Conservation (phyloP, 176 grass and related monocot species). For the Hsuehochloa calcarea region DNA sequence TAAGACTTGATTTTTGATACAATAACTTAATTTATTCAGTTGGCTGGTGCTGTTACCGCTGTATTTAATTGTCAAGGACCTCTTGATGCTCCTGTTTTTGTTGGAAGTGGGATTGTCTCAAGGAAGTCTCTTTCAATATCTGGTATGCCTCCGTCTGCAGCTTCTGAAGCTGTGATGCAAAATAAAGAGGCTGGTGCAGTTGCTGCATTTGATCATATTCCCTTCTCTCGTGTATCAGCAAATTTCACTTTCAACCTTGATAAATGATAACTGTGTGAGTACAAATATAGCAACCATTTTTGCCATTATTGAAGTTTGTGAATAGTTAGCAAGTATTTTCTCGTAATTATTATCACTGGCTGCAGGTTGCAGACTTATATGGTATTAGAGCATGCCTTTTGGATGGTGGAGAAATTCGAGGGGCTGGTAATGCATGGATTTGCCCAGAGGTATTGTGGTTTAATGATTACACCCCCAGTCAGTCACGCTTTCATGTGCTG, state of each 20-base stretch:
- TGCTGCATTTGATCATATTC: constrained; percentile 97
- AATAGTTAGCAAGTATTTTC: neutral
- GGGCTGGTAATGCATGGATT: constrained; percentile 96
- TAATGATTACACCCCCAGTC: constrained; percentile 15
- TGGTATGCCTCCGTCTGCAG: constrained; percentile 79
- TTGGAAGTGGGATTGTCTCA: constrained; percentile 97
- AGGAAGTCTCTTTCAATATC: constrained; percentile 79
- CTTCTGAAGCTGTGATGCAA: constrained; percentile 90
- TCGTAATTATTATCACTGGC: constrained; percentile 12
- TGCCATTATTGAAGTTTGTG: constrained; percentile 26
- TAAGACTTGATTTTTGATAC: constrained; percentile 35
- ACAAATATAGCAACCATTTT: constrained; percentile 7
- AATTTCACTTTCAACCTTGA: constrained; percentile 99
- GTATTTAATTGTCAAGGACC: constrained; percentile 99
- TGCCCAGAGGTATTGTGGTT: constrained; percentile 81
- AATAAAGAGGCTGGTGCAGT: constrained; percentile 96
- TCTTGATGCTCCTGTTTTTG: constrained; percentile 92
- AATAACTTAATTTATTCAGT: constrained; percentile 47
- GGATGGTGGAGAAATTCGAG: constrained; percentile 96
- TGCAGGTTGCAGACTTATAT: constrained; percentile 94
- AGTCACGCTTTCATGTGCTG: constrained; percentile 16
- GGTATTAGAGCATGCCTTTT: constrained; percentile 96
- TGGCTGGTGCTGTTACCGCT: constrained; percentile 93
- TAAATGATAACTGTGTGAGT: constrained; percentile 96
- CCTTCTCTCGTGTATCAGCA: constrained; percentile 86